These are phyloP conservation scores for Priceomyces medius DNA, from an alignment of 805 yeast species.

Conservation along the genomic window DNA sequence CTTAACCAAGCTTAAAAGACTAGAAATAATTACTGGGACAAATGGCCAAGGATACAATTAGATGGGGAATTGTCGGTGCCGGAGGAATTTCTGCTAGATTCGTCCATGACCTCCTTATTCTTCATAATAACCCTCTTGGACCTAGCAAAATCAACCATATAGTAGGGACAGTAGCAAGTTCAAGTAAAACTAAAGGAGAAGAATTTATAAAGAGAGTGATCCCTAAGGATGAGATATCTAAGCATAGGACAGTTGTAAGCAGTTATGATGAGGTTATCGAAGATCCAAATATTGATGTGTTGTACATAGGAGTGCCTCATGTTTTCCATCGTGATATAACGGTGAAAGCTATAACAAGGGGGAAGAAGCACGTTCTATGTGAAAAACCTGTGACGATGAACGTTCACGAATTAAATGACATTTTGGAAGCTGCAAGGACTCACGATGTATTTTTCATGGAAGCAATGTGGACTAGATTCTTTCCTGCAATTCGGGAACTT, in stretches of 20 bases:
- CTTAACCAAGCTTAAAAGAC: not conserved
- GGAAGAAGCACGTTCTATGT: constrained; percentile 49
- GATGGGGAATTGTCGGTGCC: constrained; percentile 52
- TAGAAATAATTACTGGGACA: too few relatives aligned
- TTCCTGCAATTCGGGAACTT: constrained; percentile 45
- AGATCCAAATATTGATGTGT: constrained; percentile 45
- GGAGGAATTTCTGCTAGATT: constrained; percentile 48
- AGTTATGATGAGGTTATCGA: constrained; percentile 45
- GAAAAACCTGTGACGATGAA: constrained; percentile 58
- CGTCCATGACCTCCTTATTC: constrained; percentile 35
- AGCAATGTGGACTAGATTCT: constrained; percentile 57
- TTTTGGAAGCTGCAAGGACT: constrained; percentile 42
- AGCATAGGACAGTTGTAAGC: constrained; percentile 24
- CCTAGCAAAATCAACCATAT: constrained; percentile 27
- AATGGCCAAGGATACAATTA: constrained; percentile 12
- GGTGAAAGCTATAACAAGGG: constrained; percentile 40
- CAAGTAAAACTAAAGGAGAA: constrained; percentile 34
- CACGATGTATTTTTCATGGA: constrained; percentile 53
- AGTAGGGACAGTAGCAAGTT: constrained; percentile 40
- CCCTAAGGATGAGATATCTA: constrained; percentile 20
- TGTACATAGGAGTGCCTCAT: constrained; percentile 58
- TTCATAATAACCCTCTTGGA: constrained; percentile 20
- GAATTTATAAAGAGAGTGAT: constrained; percentile 26
- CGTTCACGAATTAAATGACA: constrained; percentile 39
- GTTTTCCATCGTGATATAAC: constrained; percentile 48